Base-by-base conservation (phyloP, 163 green algal species). In the Smithsoniella earleae region DNA sequence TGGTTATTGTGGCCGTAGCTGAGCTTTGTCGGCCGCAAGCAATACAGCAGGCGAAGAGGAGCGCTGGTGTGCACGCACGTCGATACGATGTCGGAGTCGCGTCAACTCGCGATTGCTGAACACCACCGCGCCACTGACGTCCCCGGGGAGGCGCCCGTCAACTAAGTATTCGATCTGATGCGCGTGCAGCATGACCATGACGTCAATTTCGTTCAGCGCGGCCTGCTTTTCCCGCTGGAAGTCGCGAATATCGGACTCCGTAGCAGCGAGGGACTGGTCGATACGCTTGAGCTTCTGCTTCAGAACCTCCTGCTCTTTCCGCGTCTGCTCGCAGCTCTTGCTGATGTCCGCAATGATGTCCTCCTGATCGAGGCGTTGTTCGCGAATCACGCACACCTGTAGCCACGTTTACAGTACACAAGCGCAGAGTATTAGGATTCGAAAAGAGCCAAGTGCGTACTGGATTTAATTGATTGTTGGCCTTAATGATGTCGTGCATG, bases 161-260 rank as follows among this genome's bases (percentile, higher is more conserved):
- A 82, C 73, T n/a, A 90, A 76, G 74, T 89, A 88, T 74, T 88
- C 79, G 18, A 93, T 79, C 80, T 90, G 80, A 73, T 88, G 81
- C 75, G 86, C 74, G 2, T 64, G 66, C 37, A 92, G 76, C 27
- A 76, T 83, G 33, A 93, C 79, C 6, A 85, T 66, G 10, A 88
- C 80, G 18, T 88, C 80, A 30, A 95, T 83, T 76, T 89, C 66
- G 62, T 90, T 91, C 36, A 95, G 80, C 13, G 79, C 81, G 2
- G 38, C 78, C 77, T 95, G 89, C 78, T 94, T 95, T 83, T 92
- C 85, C 69, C 87, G 84, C 79, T 93, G 83, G 80, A 93, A 94
- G 43, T 88, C 85, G 2, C 84, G 73, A 31, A 90, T 89, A 55
- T 90, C 85, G 34, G 81, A 75, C 28, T 84, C 49, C 20, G 77